Evolutionary conservation across 306 rosid species (phyloP).

Genomic region (Medicago arabica): DNA sequence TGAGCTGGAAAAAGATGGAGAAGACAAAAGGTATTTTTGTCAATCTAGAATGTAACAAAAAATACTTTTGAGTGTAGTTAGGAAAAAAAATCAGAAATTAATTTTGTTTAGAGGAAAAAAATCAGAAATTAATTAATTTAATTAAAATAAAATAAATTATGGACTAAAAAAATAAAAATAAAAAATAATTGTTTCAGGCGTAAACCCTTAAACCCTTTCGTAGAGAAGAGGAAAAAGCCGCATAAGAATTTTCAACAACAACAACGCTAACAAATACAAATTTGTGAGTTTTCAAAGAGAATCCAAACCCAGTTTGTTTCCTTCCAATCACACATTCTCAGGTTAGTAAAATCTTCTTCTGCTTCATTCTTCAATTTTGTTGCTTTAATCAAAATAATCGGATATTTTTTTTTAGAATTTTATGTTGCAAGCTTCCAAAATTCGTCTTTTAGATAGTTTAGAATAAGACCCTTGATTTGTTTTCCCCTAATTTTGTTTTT

Average conservation of each 20-base stretch:
- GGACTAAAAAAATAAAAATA: not conserved
- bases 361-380: not conserved
- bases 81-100: too few relatives aligned
- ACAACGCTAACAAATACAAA: not conserved
- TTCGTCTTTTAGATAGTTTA: not conserved
- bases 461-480: slow-evolving; percentile 6
- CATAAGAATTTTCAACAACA: slow-evolving; percentile 4
- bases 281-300: not conserved
- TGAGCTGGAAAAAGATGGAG: too few relatives aligned
- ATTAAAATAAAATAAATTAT: not conserved
- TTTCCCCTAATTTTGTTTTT: not conserved
- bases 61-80: too few relatives aligned
- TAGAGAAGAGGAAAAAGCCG: slow-evolving; percentile 7
- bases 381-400: not conserved
- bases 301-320: not conserved
- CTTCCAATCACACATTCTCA: not conserved
- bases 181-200: not conserved
- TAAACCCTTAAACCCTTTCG: slow-evolving; percentile 35
- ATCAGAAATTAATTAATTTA: too few relatives aligned
- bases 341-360: slow-evolving; percentile 15
- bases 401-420: not conserved
- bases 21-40: too few relatives aligned
- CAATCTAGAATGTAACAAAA: too few relatives aligned
- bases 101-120: too few relatives aligned
- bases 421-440: slow-evolving; percentile 9